These are phyloP conservation scores for Apiospora malaysiana DNA, from an alignment of 2,329 filamentous ascomycete species.

Conservation along the genomic window DNA sequence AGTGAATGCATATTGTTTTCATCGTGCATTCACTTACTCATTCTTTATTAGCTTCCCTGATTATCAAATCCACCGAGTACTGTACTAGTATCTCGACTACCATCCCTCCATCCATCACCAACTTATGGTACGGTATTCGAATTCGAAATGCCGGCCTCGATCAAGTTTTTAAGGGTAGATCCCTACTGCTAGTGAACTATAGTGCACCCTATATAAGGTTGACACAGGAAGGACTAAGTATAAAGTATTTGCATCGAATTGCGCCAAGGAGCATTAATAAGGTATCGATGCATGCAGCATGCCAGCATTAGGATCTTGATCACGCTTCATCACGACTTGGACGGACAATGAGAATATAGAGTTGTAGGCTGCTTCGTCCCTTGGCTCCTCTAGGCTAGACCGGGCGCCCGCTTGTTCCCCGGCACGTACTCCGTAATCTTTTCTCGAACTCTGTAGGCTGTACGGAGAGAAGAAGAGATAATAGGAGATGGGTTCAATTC, in stretches of 20 bases:
- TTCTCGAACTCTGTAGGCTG: no score
- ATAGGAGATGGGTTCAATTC: no score
- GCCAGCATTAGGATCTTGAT: conserved; percentile 18
- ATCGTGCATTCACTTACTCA: neutral
- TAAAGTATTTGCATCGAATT: neutral
- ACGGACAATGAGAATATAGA: neutral
- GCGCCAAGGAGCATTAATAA: neutral
- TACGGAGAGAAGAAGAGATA: no score
- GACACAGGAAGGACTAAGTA: neutral
- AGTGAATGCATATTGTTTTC: neutral
- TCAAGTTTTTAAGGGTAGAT: conserved; percentile 5
- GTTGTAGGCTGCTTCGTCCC: neutral
- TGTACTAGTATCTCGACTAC: no score
- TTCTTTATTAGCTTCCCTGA: neutral
- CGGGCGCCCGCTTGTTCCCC: neutral
- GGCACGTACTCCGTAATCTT: neutral
- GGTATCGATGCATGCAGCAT: conserved; percentile 10
- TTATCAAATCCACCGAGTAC: neutral
- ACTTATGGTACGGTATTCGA: no score
- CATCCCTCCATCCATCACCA: neutral
- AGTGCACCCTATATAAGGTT: neutral
- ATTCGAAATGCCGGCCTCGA: conserved; percentile 1
- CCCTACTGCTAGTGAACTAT: conserved; percentile 16
- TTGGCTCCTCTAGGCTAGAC: neutral
- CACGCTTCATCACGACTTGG: conserved; percentile 13